Conservation (phyloP, 495 filamentous ascomycete genomes). For the Xylaria scruposa region DNA sequence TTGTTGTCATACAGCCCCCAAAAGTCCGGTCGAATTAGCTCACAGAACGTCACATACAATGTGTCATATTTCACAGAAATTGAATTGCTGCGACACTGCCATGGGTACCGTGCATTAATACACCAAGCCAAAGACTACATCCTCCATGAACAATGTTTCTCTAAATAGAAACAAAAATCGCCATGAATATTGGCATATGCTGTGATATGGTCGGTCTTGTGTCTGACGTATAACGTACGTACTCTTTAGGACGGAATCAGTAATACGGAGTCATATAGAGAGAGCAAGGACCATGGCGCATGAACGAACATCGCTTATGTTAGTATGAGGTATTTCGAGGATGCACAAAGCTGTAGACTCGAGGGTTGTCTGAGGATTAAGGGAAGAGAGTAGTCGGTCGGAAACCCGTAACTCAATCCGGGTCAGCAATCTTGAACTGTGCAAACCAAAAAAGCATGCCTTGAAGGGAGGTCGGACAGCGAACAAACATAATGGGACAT, state of each 20-base stretch:
- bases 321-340: background rate
- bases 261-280: too few species aligned
- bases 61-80: background rate
- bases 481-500: background rate
- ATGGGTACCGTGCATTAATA: background rate
- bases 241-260: background rate
- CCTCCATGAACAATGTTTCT: background rate
- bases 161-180: background rate
- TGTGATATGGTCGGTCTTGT: background rate
- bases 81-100: background rate
- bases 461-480: background rate
- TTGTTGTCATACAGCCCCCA: background rate
- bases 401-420: background rate
- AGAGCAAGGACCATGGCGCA: background rate
- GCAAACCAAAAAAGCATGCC: background rate
- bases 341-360: background rate
- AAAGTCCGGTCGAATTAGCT: background rate
- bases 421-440: background rate
- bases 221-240: background rate
- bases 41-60: background rate
- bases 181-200: background rate
- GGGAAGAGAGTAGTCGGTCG: background rate
- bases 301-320: too few species aligned
- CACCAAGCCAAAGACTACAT: background rate
- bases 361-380: background rate